phyloP scores from a whole-genome alignment of 1,284 basidiomycete species.

The Chiua sp. region DNA sequence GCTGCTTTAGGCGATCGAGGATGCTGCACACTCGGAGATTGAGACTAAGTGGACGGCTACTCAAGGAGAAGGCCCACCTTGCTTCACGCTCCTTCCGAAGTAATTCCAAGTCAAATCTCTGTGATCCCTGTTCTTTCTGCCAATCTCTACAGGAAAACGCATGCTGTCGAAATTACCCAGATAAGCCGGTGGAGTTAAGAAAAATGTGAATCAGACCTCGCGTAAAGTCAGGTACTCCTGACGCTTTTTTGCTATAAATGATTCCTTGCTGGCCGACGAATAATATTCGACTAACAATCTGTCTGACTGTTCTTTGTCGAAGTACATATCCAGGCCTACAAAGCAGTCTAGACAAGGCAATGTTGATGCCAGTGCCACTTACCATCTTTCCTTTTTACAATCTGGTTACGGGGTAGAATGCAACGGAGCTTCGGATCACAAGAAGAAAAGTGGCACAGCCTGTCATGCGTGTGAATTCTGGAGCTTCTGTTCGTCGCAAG shows the following conservation, averaged over 20 bases:
- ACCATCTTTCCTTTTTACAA: conserved; percentile 1
- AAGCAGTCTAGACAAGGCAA: not conserved
- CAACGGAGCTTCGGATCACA: not conserved
- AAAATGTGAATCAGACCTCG: conserved; percentile 1
- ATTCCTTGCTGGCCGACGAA: conserved; percentile 7
- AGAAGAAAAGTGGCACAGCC: not conserved
- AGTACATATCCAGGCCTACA: conserved; percentile 3
- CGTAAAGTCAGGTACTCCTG: not conserved
- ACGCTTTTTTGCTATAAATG: conserved; percentile 11
- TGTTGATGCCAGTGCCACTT: not conserved
- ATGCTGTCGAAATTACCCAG: conserved; percentile 13
- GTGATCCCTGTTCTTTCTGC: not conserved
- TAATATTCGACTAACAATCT: conserved; percentile 16
- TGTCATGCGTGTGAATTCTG: not conserved
- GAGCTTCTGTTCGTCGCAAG: no score
- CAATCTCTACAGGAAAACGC: conserved; percentile 3
- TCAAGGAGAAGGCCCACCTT: not conserved
- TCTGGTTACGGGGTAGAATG: conserved; percentile 3
- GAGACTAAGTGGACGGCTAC: not conserved
- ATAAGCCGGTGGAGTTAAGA: not conserved
- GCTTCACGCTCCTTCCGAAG: conserved; percentile 1
- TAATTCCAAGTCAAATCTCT: not conserved
- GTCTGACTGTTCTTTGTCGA: conserved; percentile 15
- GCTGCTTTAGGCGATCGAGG: conserved; percentile 14
- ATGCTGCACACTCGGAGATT: conserved; percentile 8